Conservation (phyloP, 192 early-diverging fungal species). For the Irineochytrium annulatum region DNA sequence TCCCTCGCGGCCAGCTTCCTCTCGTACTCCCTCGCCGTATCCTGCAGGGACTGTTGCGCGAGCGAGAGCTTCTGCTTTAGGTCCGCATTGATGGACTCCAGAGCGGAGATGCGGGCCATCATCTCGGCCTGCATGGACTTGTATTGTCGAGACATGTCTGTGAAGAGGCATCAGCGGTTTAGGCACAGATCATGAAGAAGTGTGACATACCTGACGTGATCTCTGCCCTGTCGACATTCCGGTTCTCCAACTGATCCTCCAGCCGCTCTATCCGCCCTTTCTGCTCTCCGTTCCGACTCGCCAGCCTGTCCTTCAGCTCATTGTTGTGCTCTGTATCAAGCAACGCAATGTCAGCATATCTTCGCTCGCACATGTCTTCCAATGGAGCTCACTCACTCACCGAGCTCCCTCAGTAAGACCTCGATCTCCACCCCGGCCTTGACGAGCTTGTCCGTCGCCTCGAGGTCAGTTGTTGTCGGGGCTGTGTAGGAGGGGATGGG, state of each 20-base stretch:
- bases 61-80: conserved; percentile 45
- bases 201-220: conserved; percentile 34
- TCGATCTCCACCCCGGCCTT: conserved; percentile 39
- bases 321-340: conserved; percentile 28
- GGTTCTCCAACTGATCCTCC: conserved; percentile 36
- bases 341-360: not conserved
- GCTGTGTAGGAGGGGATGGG: too few species aligned
- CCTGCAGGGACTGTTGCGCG: conserved; percentile 31
- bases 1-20: conserved; percentile 45
- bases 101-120: conserved; percentile 43
- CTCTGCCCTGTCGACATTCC: conserved; percentile 42
- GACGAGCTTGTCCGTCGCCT: conserved; percentile 45
- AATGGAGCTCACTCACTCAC: conserved; percentile 7
- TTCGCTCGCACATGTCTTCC: not conserved
- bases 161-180: conserved; percentile 10
- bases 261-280: conserved; percentile 28
- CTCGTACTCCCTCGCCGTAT: conserved; percentile 45
- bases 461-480: too few species aligned
- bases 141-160: conserved; percentile 57
- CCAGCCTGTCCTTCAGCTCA: conserved; percentile 27
- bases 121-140: conserved; percentile 60
- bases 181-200: not conserved
- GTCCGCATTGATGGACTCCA: conserved; percentile 53
- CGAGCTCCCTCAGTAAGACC: conserved; percentile 35
- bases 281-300: conserved; percentile 24